These are phyloP conservation scores for Cyclanthera cordifolia DNA, from an alignment of 306 rosid species.

Conservation along the genomic window DNA sequence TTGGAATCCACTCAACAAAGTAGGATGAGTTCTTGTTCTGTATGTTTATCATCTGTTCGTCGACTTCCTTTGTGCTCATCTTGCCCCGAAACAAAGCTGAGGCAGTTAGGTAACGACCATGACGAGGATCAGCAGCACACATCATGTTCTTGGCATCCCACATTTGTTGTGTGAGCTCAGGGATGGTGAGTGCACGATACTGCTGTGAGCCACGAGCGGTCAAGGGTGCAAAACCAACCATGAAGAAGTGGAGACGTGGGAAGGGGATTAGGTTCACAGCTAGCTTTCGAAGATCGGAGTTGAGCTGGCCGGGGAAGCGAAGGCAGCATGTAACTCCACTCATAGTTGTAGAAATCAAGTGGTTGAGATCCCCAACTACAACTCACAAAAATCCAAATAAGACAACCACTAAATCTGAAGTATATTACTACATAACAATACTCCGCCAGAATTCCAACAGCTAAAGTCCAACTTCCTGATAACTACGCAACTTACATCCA, in stretches of 20 bases:
- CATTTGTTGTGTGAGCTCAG: constrained; percentile 89
- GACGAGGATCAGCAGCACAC: constrained; percentile 88
- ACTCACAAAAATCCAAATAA: background rate
- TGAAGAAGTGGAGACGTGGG: constrained; percentile 77
- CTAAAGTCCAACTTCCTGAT: too few relatives aligned
- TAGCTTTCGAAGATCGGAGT: constrained; percentile 76
- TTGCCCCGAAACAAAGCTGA: constrained; percentile 82
- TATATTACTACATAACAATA: too few relatives aligned
- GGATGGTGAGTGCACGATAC: constrained; percentile 66
- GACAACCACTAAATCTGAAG: too few relatives aligned
- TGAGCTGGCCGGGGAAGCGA: constrained; percentile 79
- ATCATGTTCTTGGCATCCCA: constrained; percentile 82
- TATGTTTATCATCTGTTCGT: constrained; percentile 69
- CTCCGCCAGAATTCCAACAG: too few relatives aligned
- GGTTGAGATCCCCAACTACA: constrained; percentile 86
- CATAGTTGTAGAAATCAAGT: constrained; percentile 86
- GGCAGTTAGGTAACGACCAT: constrained; percentile 71
- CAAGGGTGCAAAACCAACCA: constrained; percentile 82
- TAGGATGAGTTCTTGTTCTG: constrained; percentile 83
- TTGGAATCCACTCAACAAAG: constrained; percentile 86
- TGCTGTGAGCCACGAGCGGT: constrained; percentile 68
- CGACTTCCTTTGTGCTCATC: constrained; percentile 89
- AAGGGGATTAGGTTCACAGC: constrained; percentile 72
- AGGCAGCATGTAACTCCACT: constrained; percentile 92
- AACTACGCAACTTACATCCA: too few relatives aligned